Evolutionary conservation across 2,329 filamentous ascomycete genomes (phyloP), one percentile per base, ranked within the genome.

Genomic region (Metarhizium sp.): DNA sequence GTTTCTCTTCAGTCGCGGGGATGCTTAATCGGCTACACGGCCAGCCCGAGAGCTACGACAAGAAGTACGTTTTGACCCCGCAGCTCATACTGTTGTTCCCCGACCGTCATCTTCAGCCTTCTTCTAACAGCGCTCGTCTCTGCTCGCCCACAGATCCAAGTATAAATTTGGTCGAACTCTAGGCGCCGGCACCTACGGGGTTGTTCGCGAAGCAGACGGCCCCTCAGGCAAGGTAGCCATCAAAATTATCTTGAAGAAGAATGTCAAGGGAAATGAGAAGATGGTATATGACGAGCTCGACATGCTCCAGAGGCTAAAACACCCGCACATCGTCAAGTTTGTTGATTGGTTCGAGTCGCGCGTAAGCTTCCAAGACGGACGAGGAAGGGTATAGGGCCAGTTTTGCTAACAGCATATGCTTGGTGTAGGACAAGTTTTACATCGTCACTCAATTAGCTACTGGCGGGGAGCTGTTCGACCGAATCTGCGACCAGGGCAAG

Each of bases 171-270:
- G 94, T 66, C 85, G 87, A 70, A 97, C 92, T 29, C 82, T 99
- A 57, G 94, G 94, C 67, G 94, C 94, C 59, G 94, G 94, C 64
- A 99, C 94, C 65, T 99, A 99, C 79, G 94, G 94, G 67, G 95
- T 99, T 67, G 94, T 99, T 66, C 85, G 94, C 65, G 94, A 99
- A 75, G 94, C 94, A 58, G 91, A 96, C 59, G 82, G 89, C 63
- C 84, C 87, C 46, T 80, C 81, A 20, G 90, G 90, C 70, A 82
- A 96, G 78, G 92, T 95, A 58, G 94, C 94, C 45, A 83, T 99
- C 73, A 99, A 99, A 80, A 97, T 99, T 71, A 99, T 99, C 72
- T 78, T 97, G 67, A 99, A 99, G 82, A 96, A 96, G 78, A 97
- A 96, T 73, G 92, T 99, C 69, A 95, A 92, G 71, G 92, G 92